These are phyloP conservation scores for Pelargonium citronellum DNA, from an alignment of 441 rosid species.

Conservation along the genomic window DNA sequence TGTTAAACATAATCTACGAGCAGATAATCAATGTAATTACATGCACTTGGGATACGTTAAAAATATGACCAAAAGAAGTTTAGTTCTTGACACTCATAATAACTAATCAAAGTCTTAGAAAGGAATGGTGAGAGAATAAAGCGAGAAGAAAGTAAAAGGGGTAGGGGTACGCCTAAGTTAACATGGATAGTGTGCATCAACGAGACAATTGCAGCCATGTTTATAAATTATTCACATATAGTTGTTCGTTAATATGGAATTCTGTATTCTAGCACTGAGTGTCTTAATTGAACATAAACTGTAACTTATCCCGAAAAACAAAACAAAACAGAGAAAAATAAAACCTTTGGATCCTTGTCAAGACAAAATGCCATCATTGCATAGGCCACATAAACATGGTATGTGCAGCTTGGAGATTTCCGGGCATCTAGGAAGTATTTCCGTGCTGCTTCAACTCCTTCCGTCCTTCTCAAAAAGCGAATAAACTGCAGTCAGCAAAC, in stretches of 20 bases:
- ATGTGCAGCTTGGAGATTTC: conserved; percentile 78
- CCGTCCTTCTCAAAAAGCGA: conserved; percentile 82
- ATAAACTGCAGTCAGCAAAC: conserved; percentile 51
- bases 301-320: background rate
- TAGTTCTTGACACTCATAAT: background rate
- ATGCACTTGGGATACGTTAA: background rate
- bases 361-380: conserved; percentile 90
- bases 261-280: background rate
- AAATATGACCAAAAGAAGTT: background rate
- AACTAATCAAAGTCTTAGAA: background rate
- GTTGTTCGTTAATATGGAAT: background rate
- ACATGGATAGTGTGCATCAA: background rate
- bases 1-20: background rate
- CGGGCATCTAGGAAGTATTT: conserved; percentile 88
- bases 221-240: background rate
- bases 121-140: too few species aligned
- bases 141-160: too few species aligned
- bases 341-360: conserved; percentile 90
- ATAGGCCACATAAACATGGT: conserved; percentile 91
- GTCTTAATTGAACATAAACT: background rate
- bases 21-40: background rate
- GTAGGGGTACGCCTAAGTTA: too few species aligned
- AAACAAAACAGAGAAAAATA: conserved; percentile 12
- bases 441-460: conserved; percentile 95
- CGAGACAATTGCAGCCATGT: background rate